Conservation (phyloP, 371 early-diverging fungal genomes). For the Mucor velutinosus region DNA sequence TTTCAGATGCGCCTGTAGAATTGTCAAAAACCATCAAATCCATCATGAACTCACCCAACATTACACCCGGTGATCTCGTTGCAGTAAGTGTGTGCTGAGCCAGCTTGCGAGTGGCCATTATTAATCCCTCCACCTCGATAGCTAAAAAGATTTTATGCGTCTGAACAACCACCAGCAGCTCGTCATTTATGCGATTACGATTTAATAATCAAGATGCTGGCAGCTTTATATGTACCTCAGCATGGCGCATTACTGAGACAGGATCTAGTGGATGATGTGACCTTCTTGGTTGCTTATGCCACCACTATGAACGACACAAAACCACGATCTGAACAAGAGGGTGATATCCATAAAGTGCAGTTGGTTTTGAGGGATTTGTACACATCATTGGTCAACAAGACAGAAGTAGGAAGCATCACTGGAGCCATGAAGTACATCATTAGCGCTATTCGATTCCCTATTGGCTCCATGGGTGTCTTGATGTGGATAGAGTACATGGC, state of each 20-base stretch:
- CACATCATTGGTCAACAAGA: conserved; percentile 16
- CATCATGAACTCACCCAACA: conserved; percentile 53
- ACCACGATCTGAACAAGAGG: conserved; percentile 21
- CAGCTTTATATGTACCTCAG: conserved; percentile 52
- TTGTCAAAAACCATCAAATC: conserved; percentile 59
- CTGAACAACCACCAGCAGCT: conserved; percentile 48
- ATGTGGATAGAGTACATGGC: conserved; percentile 68
- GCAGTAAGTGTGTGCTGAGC: conserved; percentile 29
- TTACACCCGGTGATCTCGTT: conserved; percentile 69
- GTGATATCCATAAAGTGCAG: conserved; percentile 16
- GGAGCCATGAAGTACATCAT: conserved; percentile 33
- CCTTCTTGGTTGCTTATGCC: conserved; percentile 65
- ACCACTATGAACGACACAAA: conserved; percentile 48
- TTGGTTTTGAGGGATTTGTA: conserved; percentile 23
- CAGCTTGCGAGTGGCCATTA: too few species aligned
- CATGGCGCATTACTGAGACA: conserved; percentile 40
- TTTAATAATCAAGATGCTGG: conserved; percentile 47
- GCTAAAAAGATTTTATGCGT: conserved; percentile 50
- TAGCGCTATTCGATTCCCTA: conserved; percentile 41
- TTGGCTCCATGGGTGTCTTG: conserved; percentile 59
- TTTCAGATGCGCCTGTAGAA: conserved; percentile 47
- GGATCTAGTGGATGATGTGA: conserved; percentile 61
- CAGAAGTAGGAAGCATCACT: conserved; percentile 28
- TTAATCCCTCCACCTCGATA: background rate
- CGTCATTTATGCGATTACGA: conserved; percentile 60